Conservation (phyloP, 2,329 filamentous ascomycete genomes). For the Calcarisporium arbuscula region DNA sequence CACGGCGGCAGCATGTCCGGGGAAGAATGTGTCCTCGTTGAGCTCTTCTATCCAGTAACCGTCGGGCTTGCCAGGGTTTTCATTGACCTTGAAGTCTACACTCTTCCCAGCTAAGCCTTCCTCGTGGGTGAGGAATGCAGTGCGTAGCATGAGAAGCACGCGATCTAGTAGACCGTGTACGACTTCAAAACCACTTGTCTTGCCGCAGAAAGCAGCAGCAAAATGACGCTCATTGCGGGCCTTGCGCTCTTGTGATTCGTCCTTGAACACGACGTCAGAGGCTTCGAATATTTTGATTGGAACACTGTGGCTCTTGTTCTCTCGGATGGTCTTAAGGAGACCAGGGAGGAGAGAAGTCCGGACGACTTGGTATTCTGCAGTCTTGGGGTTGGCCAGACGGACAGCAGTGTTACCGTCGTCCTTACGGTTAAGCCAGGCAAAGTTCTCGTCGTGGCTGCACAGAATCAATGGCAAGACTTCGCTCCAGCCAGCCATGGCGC, state of each 20-base stretch:
- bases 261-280: conserved; percentile 88
- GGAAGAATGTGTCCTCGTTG: conserved; percentile 85
- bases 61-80: conserved; percentile 52
- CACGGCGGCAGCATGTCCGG: conserved; percentile 81
- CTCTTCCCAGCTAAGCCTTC: conserved; percentile 54
- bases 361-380: conserved; percentile 86
- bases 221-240: conserved; percentile 91
- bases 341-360: conserved; percentile 81
- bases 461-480: conserved; percentile 95
- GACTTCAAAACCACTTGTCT: conserved; percentile 88
- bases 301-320: conserved; percentile 83
- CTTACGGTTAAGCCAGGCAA: conserved; percentile 84
- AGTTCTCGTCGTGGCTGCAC: conserved; percentile 98
- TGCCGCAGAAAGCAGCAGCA: conserved; percentile 92
- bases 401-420: conserved; percentile 81
- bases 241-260: conserved; percentile 72
- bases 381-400: conserved; percentile 87
- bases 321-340: conserved; percentile 85
- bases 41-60: conserved; percentile 95
- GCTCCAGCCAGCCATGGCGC: conserved; percentile 90
- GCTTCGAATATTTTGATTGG: conserved; percentile 92
- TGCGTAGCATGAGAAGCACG: conserved; percentile 85
- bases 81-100: conserved; percentile 45
- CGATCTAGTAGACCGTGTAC: conserved; percentile 93
- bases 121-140: conserved; percentile 70